These are phyloP conservation scores for Acacia confusa DNA, from an alignment of 306 rosid genomes.

Conservation along the genomic window DNA sequence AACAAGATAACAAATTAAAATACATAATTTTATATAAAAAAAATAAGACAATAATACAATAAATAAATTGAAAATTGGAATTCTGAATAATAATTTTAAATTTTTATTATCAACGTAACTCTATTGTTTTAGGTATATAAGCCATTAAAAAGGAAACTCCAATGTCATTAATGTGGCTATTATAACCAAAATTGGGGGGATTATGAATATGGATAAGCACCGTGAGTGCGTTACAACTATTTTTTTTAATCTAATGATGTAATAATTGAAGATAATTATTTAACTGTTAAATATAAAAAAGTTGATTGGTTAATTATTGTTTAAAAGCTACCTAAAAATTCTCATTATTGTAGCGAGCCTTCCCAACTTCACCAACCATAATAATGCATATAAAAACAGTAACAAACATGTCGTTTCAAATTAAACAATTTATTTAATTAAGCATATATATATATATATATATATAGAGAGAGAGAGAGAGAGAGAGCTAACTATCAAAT, in stretches of 20 bases:
- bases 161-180: not conserved
- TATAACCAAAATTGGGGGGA: not conserved
- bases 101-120: not conserved
- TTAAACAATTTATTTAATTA: slow-evolving; percentile 27
- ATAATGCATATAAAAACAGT: slow-evolving; percentile 17
- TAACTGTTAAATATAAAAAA: not conserved
- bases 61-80: not conserved
- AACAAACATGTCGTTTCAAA: slow-evolving; percentile 25
- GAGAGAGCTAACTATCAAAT: too few species aligned
- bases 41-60: not conserved
- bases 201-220: not conserved
- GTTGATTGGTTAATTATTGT: not conserved
- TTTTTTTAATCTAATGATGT: not conserved
- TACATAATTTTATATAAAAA: too few species aligned
- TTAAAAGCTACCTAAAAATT: slow-evolving; percentile 20
- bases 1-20: not conserved
- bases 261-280: not conserved
- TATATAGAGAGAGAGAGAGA: too few species aligned
- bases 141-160: not conserved
- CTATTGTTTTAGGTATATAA: not conserved
- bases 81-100: not conserved
- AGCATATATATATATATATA: slow-evolving; percentile 2
- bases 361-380: slow-evolving; percentile 54
- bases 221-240: not conserved
- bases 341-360: slow-evolving; percentile 45